Percentiles rank a stretch among this genome's conserved stretches.
Evolutionary conservation across 257 asterid species (phyloP).

Genomic region (Scutellaria barbata): DNA sequence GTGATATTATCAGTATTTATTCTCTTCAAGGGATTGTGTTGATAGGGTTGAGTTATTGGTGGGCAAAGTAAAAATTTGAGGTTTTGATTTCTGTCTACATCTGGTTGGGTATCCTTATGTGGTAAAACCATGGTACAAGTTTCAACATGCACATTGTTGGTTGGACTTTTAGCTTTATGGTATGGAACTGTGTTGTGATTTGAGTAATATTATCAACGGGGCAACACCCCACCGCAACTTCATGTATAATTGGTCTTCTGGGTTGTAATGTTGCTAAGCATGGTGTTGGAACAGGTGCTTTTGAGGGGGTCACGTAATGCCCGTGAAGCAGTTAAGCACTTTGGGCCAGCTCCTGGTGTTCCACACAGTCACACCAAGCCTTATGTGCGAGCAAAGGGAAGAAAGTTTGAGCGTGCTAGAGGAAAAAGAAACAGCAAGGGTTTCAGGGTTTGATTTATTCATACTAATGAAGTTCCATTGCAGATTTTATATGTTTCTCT

Average conservation of each 20-base stretch:
- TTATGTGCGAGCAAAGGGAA: slow-evolving; percentile 86
- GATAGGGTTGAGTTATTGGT: not conserved
- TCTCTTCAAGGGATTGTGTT: not conserved
- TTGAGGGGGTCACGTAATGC: slow-evolving; percentile 85
- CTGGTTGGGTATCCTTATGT: not conserved
- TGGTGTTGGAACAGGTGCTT: slow-evolving; percentile 57
- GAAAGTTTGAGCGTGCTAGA: slow-evolving; percentile 91
- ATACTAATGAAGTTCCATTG: slow-evolving; percentile 20
- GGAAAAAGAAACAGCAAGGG: slow-evolving; percentile 89
- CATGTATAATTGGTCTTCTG: not conserved
- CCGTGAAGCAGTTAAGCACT: slow-evolving; percentile 95
- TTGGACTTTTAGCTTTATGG: too few species aligned
- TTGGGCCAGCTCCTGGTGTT: slow-evolving; percentile 99
- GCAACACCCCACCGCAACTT: too few species aligned
- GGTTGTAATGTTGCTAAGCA: not conserved
- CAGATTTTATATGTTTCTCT: slow-evolving; percentile 13
- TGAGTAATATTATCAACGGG: not conserved
- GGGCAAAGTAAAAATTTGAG: not conserved
- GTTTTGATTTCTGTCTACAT: not conserved
- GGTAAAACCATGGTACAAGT: too few species aligned
- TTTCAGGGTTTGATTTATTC: slow-evolving; percentile 58
- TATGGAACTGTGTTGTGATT: too few species aligned
- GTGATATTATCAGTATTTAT: not conserved
- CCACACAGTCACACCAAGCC: slow-evolving; percentile 99
- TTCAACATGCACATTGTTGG: too few species aligned